phyloP scores from a whole-genome alignment of 2,329 filamentous ascomycete genomes.

The Calonectria leucothoes region DNA sequence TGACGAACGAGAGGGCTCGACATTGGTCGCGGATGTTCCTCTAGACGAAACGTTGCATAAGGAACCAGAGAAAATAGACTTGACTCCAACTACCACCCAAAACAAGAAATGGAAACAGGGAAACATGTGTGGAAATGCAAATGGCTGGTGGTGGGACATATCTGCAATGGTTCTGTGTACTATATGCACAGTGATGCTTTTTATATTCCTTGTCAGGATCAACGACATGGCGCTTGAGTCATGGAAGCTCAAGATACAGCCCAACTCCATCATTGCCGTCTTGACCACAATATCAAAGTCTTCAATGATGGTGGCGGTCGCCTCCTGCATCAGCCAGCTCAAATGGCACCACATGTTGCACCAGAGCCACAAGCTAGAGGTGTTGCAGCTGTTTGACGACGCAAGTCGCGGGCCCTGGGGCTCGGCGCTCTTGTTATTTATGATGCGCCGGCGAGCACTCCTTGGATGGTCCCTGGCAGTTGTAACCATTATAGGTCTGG shows the following conservation, averaged over 20 bases:
- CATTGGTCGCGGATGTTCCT: background rate
- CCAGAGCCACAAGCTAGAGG: background rate
- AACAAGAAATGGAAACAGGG: background rate
- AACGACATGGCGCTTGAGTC: background rate
- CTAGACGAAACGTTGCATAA: background rate
- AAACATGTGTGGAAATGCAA: background rate
- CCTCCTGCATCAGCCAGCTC: slow-evolving; percentile 16
- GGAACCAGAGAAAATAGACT: background rate
- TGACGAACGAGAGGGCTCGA: background rate
- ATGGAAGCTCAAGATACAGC: slow-evolving; percentile 15
- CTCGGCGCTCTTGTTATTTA: background rate
- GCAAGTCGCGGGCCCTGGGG: slow-evolving; percentile 19
- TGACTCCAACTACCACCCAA: background rate
- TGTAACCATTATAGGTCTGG: slow-evolving; percentile 9
- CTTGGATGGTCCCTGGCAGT: slow-evolving; percentile 18
- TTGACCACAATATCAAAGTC: slow-evolving; percentile 9
- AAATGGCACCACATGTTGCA: slow-evolving; percentile 15
- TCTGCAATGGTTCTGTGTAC: background rate
- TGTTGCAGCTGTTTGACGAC: slow-evolving; percentile 20
- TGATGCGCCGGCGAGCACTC: background rate
- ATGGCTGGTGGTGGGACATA: slow-evolving; percentile 21
- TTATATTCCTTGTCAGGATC: background rate
- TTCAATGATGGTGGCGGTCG: slow-evolving; percentile 12
- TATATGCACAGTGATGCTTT: background rate
- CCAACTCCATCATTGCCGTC: slow-evolving; percentile 13